Conservation (phyloP, 176 grass and related monocot species). For the Ensete glaucum region DNA sequence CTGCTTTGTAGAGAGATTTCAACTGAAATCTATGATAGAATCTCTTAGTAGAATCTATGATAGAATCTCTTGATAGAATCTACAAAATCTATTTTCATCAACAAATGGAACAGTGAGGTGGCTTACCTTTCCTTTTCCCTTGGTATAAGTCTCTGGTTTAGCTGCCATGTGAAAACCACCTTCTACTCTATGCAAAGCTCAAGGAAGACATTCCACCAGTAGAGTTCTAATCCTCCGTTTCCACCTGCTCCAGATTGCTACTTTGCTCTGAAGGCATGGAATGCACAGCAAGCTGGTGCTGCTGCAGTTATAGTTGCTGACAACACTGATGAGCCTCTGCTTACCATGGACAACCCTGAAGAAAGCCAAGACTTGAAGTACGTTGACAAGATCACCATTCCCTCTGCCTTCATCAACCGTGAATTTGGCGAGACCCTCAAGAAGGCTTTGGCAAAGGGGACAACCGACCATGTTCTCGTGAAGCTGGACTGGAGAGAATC, state of each 20-base stretch:
- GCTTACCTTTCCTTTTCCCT: too few relatives aligned
- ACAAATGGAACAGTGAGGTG: background rate
- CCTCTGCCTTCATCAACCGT: constrained; percentile 50
- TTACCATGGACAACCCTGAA: constrained; percentile 81
- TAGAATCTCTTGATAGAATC: background rate
- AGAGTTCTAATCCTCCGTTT: background rate
- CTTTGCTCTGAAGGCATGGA: constrained; percentile 92
- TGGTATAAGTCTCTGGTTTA: background rate
- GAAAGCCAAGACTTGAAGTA: constrained; percentile 39
- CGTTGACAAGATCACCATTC: constrained; percentile 70
- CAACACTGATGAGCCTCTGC: constrained; percentile 54
- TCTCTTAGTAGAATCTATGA: background rate
- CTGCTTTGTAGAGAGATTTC: too few relatives aligned
- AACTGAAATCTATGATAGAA: too few relatives aligned
- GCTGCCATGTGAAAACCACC: background rate
- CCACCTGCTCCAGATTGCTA: constrained; percentile 52
- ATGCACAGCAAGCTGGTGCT: constrained; percentile 67
- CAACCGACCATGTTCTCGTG: background rate
- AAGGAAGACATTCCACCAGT: background rate
- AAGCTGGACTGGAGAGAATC: constrained; percentile 21
- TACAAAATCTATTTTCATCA: background rate
- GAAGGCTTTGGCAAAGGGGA: constrained; percentile 6
- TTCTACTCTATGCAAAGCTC: background rate
- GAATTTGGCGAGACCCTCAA: constrained; percentile 38
- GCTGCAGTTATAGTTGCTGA: constrained; percentile 81